Percentiles rank a stretch among this genome's conserved stretches.
phyloP scores from a whole-genome alignment of 148 eudicot species.

The Fallopia convolvulus region DNA sequence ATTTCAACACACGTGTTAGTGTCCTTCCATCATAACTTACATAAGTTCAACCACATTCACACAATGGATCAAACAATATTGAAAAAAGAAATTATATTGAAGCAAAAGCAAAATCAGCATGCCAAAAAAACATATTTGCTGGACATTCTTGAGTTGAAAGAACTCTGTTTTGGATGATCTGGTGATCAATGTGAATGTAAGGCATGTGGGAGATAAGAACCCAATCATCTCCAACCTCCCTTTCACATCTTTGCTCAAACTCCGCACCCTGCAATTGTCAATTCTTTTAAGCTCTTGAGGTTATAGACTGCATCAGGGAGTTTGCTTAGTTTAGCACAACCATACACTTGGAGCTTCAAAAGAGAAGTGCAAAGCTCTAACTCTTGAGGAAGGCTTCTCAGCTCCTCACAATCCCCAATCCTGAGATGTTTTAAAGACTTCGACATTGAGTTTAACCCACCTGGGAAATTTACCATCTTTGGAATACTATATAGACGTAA shows the following conservation, averaged over 20 bases:
- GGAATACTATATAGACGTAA: conserved; percentile 24
- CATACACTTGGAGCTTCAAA: background rate
- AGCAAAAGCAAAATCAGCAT: background rate
- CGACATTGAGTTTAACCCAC: conserved; percentile 19
- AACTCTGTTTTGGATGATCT: background rate
- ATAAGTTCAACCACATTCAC: no score
- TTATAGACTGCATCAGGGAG: background rate
- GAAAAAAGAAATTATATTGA: background rate
- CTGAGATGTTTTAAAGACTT: conserved; percentile 19
- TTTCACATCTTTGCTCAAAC: conserved; percentile 9
- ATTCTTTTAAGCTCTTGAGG: background rate
- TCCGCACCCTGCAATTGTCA: conserved; percentile 5
- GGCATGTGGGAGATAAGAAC: conserved; percentile 12
- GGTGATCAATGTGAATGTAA: background rate
- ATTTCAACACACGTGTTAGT: no score
- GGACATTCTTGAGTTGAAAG: background rate
- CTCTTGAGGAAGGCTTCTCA: conserved; percentile 28
- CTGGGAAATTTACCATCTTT: conserved; percentile 22
- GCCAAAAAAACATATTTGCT: background rate
- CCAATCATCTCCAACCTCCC: conserved; percentile 11
- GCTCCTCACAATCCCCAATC: conserved; percentile 18
- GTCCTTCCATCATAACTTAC: no score
- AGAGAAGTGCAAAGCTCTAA: conserved; percentile 14
- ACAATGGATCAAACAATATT: background rate
- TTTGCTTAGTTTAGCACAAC: background rate